Percentiles rank a stretch among this genome's conserved stretches.
phyloP scores from a whole-genome alignment of 2,329 filamentous ascomycete species.

The Paecilomyces sp. region DNA sequence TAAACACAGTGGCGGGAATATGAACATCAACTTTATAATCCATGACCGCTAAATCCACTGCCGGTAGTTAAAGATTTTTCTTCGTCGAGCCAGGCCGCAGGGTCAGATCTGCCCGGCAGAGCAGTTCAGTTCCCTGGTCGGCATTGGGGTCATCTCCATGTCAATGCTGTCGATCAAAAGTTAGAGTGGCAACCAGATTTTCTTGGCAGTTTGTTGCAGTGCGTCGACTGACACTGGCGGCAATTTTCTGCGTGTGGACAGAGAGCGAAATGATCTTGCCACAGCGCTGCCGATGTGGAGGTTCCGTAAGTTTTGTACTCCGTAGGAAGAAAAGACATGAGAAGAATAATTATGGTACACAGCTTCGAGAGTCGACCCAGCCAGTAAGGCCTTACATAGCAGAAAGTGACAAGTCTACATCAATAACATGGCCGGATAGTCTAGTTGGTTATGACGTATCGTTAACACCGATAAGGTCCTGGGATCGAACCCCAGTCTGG shows the following conservation, averaged over 20 bases:
- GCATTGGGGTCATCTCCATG: not conserved
- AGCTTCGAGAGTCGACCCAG: no score
- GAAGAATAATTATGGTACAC: no score
- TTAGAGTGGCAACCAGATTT: not conserved
- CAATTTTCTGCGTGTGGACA: not conserved
- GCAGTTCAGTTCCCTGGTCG: not conserved
- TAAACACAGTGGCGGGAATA: not conserved
- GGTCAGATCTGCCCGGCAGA: not conserved
- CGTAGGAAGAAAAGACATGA: not conserved
- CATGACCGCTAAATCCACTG: not conserved
- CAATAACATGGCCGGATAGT: slow-evolving; percentile 12
- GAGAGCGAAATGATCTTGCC: not conserved
- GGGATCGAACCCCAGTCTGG: slow-evolving; percentile 4
- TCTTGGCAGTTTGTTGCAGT: not conserved
- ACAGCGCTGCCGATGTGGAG: not conserved
- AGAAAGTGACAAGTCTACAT: not conserved
- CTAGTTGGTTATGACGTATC: slow-evolving; percentile 31
- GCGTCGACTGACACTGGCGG: not conserved
- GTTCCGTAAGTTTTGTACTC: not conserved
- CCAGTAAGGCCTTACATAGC: no score
- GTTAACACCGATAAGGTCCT: slow-evolving; percentile 19
- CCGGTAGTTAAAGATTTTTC: not conserved
- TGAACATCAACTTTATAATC: not conserved
- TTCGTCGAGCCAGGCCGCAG: not conserved
- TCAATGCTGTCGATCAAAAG: not conserved